These are phyloP conservation scores for Paecilomyces niveus DNA, from an alignment of 2,329 filamentous ascomycete genomes.

Conservation along the genomic window DNA sequence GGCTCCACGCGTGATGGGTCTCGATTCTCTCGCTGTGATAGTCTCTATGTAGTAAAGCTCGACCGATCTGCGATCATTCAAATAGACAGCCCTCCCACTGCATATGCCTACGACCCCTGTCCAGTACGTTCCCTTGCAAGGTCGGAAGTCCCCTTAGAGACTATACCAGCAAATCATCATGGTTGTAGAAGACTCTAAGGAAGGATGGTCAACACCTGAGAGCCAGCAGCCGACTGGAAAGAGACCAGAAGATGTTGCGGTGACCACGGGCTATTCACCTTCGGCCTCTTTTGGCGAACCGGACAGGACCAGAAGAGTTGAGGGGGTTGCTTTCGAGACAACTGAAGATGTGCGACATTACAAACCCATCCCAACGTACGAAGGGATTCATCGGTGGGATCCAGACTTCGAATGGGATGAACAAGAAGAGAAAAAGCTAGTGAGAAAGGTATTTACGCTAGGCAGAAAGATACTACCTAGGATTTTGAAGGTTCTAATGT, in stretches of 20 bases:
- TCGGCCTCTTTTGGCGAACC: constrained; percentile 3
- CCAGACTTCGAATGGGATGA: constrained; percentile 39
- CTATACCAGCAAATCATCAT: not conserved
- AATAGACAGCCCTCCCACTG: not conserved
- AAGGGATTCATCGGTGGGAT: constrained; percentile 44
- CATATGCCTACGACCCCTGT: not conserved
- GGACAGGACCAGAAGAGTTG: constrained; percentile 3
- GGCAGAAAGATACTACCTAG: not conserved
- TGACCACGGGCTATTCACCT: constrained; percentile 9
- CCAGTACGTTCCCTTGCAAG: not conserved
- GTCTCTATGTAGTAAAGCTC: not conserved
- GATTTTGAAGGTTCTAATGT: not conserved
- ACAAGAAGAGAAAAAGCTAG: constrained; percentile 35
- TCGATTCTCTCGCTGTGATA: not conserved
- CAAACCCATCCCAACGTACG: constrained; percentile 36
- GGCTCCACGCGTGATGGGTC: not conserved
- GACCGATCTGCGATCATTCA: not conserved
- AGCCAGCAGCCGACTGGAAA: not conserved
- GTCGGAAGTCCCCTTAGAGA: not conserved
- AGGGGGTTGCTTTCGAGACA: constrained; percentile 27
- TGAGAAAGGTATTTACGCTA: constrained; percentile 24
- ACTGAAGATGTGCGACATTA: constrained; percentile 29
- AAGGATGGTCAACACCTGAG: not conserved
- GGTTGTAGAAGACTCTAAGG: not conserved
- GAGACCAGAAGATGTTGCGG: not conserved